Percentiles rank a stretch among this genome's conserved stretches.
Conservation (phyloP, 371 early-diverging fungal species). For the Mortierella polycephala region DNA sequence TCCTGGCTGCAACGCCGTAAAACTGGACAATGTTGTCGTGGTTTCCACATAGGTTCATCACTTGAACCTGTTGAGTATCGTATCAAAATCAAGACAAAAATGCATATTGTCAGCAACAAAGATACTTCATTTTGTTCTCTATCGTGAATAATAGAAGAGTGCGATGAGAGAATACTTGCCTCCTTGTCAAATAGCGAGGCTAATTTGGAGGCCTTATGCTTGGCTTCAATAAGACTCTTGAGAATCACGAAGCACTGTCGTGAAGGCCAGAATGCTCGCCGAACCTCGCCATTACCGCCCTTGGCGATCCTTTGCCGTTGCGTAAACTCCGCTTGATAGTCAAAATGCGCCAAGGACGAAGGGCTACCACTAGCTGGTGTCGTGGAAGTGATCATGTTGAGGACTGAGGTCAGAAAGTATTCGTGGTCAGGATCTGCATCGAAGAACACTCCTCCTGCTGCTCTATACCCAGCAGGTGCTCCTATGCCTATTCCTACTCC, state of each 20-base stretch:
- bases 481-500: neutral
- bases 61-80: conserved; percentile 27
- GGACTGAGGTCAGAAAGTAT: conserved; percentile 22
- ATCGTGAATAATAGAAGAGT: neutral
- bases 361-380: neutral
- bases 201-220: conserved; percentile 16
- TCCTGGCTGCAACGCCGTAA: conserved; percentile 36
- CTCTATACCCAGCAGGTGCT: neutral
- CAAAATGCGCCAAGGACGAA: conserved; percentile 6
- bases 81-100: no score
- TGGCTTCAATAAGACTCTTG: conserved; percentile 27
- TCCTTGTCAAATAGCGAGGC: conserved; percentile 36
- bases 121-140: conserved; percentile 2
- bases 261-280: conserved; percentile 14
- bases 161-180: neutral
- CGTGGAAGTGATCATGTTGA: conserved; percentile 13
- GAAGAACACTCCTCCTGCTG: neutral
- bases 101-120: no score
- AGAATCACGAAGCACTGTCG: conserved; percentile 13
- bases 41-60: conserved; percentile 41
- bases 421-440: conserved; percentile 6
- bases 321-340: conserved; percentile 19
- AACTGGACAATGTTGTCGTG: conserved; percentile 50
- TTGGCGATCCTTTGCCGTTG: conserved; percentile 11
- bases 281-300: conserved; percentile 39